Evolutionary conservation across 2,329 filamentous ascomycete species (phyloP), one percentile per base, ranked within the genome.

Genomic region (Zymoseptoria crescenta): DNA sequence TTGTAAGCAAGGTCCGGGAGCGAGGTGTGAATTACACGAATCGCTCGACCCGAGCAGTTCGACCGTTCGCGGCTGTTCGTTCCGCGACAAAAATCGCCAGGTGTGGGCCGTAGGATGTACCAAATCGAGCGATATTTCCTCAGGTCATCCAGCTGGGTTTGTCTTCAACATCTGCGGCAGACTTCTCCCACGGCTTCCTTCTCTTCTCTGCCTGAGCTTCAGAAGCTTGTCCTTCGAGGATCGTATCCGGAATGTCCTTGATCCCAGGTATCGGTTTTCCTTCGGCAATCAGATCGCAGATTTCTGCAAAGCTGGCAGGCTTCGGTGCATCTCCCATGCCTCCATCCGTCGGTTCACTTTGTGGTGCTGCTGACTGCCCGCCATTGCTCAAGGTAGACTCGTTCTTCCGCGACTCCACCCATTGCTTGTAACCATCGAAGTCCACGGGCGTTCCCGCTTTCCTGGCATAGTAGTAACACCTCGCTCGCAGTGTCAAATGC

Each of bases 221-320:
- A 21, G 81, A 82, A 61, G 88, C 87, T 61, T 89, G 83, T 4
- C 87, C 87, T 56, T 85, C 80, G 20, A 92, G 79, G 4, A 96
- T 79, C 0, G 87, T 94, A 65, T 90, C 83, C 4, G 92, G 91
- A 56, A 96, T 93, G 63, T 96, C 84, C 66, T 86, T 86, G 69
- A 96, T 95, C 0, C 92, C 92, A 1, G 91, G 91, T 50, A 96
- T 87, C 0, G 89, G 87, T 67, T 90, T 85, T 56, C 91, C 91
- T 28, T 85, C 86, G 24, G 89, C 89, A 56, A 96, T 89, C 57
- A 96, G 82, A 68, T 90, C 87, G 57, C 96, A 87, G 62, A 96
- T 91, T 65, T 93, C 86, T 7, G 89, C 87, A 73, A 96, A 96
- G 1, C 85, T 87, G 54, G 86, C 86, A 3, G 91, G 91, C 68